These are phyloP conservation scores for Fennellomyces sp. DNA, from an alignment of 371 early-diverging fungal genomes.

Conservation along the genomic window DNA sequence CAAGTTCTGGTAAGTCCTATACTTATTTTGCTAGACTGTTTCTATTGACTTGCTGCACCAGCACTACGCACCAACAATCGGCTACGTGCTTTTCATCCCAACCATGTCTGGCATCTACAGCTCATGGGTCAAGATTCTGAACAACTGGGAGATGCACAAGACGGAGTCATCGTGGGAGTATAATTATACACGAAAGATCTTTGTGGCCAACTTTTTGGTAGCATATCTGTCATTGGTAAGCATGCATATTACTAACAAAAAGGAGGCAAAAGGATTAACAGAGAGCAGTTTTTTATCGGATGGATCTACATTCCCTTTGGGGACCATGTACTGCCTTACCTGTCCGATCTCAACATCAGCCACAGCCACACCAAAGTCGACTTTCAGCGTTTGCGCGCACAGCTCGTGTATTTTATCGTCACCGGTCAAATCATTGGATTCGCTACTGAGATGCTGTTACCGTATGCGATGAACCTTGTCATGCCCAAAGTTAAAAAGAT, in stretches of 20 bases:
- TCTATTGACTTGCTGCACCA: slow-evolving; percentile 17
- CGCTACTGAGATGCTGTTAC: slow-evolving; percentile 74
- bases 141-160: slow-evolving; percentile 83
- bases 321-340: slow-evolving; percentile 47
- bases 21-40: neutral
- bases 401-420: slow-evolving; percentile 79
- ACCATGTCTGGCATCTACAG: slow-evolving; percentile 71
- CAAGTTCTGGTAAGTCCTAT: slow-evolving; percentile 34
- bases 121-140: slow-evolving; percentile 63
- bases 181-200: slow-evolving; percentile 80
- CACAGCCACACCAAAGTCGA: slow-evolving; percentile 57
- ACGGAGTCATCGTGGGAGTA: slow-evolving; percentile 74
- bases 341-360: slow-evolving; percentile 40
- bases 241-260: too few species aligned
- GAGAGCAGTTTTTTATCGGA: slow-evolving; percentile 70
- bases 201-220: slow-evolving; percentile 81
- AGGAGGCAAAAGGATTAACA: too few species aligned
- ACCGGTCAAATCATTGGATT: slow-evolving; percentile 84
- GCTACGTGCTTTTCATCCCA: slow-evolving; percentile 79
- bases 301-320: slow-evolving; percentile 87
- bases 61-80: slow-evolving; percentile 73
- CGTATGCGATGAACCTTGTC: slow-evolving; percentile 56
- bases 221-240: slow-evolving; percentile 75
- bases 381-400: slow-evolving; percentile 63
- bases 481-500: slow-evolving; percentile 44